Percentiles rank a stretch among this genome's conserved stretches.
Conservation (phyloP, 2,329 filamentous ascomycete species). For the Cryphonectria nitschkei region DNA sequence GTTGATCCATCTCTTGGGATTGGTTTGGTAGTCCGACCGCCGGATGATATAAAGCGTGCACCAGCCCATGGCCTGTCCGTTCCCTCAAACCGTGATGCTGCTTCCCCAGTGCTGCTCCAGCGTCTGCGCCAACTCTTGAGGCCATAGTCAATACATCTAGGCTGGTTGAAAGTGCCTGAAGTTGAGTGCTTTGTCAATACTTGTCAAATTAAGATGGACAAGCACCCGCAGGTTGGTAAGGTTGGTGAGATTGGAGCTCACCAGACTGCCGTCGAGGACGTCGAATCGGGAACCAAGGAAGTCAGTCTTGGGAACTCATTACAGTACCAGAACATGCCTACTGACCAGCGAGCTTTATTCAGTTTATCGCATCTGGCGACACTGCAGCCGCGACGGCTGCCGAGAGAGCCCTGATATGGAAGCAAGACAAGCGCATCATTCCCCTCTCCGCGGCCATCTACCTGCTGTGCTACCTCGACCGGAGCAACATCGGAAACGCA, state of each 20-base stretch:
- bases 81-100: background rate
- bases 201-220: background rate
- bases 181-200: background rate
- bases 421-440: constrained; percentile 57
- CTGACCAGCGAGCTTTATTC: background rate
- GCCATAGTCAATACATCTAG: background rate
- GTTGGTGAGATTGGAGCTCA: background rate
- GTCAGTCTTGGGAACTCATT: background rate
- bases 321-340: background rate
- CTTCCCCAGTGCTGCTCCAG: background rate
- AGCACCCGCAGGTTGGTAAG: background rate
- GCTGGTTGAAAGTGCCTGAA: background rate
- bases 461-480: constrained; percentile 60
- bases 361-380: background rate
- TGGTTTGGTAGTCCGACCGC: background rate
- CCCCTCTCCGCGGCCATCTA: constrained; percentile 58
- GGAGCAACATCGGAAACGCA: constrained; percentile 65
- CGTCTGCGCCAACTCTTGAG: background rate
- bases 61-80: background rate
- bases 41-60: background rate
- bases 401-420: constrained; percentile 35
- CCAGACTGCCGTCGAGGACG: constrained; percentile 15
- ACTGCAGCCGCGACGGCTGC: constrained; percentile 12
- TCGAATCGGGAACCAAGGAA: constrained; percentile 21
- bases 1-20: background rate